These are phyloP conservation scores for Aegilops tauschii DNA, from an alignment of 176 grass and related monocot species.

Conservation along the genomic window DNA sequence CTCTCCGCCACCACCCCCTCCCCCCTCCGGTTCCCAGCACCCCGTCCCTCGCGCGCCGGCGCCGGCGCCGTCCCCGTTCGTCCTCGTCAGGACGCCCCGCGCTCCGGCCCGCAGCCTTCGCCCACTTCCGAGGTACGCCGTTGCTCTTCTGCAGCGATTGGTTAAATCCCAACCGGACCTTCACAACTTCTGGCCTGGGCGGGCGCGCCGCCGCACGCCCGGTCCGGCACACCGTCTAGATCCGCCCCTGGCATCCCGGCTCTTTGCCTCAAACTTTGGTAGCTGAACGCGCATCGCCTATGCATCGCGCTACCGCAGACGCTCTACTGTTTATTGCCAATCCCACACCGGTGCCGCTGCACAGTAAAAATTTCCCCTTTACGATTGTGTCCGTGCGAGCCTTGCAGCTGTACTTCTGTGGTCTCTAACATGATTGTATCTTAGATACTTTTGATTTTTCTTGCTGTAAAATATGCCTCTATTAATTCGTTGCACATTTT, in stretches of 20 bases:
- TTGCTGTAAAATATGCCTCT: constrained; percentile 11
- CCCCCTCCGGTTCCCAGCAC: background rate
- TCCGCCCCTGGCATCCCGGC: background rate
- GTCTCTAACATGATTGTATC: background rate
- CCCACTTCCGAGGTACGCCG: background rate
- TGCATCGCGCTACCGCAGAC: background rate
- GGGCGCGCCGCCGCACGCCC: background rate
- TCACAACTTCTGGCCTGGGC: background rate
- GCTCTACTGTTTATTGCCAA: background rate
- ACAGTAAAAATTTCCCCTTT: background rate
- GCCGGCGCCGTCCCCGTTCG: background rate
- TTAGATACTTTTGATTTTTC: background rate
- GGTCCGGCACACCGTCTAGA: background rate
- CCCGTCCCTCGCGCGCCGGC: background rate
- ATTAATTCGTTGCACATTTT: constrained; percentile 26
- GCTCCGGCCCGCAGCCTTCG: background rate
- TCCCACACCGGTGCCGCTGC: background rate
- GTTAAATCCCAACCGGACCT: background rate
- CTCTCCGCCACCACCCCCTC: background rate
- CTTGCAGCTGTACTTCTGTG: background rate
- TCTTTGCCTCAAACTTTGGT: background rate
- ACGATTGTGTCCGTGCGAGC: background rate
- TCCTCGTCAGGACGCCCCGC: background rate
- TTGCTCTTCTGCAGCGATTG: background rate
- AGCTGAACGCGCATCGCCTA: background rate